Evolutionary conservation across 306 rosid genomes (phyloP).

Genomic region (Vicia faba): DNA sequence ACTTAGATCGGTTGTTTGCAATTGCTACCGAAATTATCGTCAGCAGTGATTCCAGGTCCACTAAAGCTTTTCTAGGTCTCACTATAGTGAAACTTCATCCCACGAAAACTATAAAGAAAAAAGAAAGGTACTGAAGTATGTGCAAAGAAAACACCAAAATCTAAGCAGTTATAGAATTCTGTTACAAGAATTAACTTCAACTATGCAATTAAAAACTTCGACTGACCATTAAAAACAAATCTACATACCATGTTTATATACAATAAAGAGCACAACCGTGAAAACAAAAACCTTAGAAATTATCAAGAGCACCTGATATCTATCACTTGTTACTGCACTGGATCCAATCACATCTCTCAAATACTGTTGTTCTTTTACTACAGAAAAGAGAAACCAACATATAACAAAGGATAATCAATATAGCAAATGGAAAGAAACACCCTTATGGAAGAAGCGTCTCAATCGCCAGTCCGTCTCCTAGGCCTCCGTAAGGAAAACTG

Average conservation of each 20-base stretch:
- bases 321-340: constrained; percentile 41
- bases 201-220: background rate
- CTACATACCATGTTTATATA: constrained; percentile 42
- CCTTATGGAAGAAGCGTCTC: too few relatives aligned
- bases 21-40: background rate
- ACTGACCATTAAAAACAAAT: background rate
- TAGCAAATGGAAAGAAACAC: constrained; percentile 28
- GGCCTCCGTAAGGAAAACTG: constrained; percentile 65
- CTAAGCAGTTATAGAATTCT: background rate
- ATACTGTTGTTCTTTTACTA: constrained; percentile 44
- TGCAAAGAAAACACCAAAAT: background rate
- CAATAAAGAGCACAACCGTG: constrained; percentile 35
- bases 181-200: background rate
- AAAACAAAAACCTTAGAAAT: constrained; percentile 35
- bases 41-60: background rate
- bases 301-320: constrained; percentile 36
- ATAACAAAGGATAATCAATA: constrained; percentile 39
- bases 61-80: background rate
- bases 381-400: constrained; percentile 39
- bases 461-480: constrained; percentile 78
- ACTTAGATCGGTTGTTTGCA: background rate
- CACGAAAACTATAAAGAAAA: constrained; percentile 1
- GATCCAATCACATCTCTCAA: constrained; percentile 39
- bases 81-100: background rate
- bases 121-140: background rate